Base-by-base conservation (phyloP, 768 basidiomycete species). In the Strobilomyces echinocephalus region DNA sequence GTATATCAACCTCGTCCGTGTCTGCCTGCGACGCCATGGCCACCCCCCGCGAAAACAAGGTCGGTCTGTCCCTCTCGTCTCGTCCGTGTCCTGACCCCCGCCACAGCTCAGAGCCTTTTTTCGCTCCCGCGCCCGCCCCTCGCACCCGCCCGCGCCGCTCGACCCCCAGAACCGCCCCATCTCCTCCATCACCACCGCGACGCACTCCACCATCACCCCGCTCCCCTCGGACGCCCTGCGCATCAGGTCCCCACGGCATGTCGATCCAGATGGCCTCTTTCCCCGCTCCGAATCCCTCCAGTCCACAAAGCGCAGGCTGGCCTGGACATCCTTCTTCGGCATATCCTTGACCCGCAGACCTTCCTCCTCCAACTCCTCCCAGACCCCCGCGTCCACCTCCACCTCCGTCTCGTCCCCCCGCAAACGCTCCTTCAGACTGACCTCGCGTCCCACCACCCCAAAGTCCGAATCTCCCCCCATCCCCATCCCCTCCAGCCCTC, bases 131-230 rank as follows among this genome's bases (percentile, higher is more conserved):
- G 82, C 85, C 15, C 75, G 77, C 12, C 67, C 74, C n/a, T 54
- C 24, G 11, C n/a, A 35, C 24, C 11, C 9, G 9, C 8, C n/a
- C 54, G 55, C 58, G 34, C 5, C 26, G 6, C 54, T 54, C 58
- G 36, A 3, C 41, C 41, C 33, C 45, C 72, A 74, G 54, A 83
- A 80, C 20, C 79, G 86, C 7, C 87, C 87, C 4, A 70, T 88
- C 21, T 87, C 85, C 3, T 79, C 82, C 20, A 82, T 80, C 0
- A 85, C 85, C 0, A 80, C 80, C 16, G 77, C 80, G 1, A 85
- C 85, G 2, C 79, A 80, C 60, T 75, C 79, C 18, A 85, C 85
- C 5, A 73, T 82, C 50, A 81, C 78, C 7, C 82, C 83, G n/a
- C 70, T 72, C 15, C 80, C 81, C 0, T 79, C 79, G 24, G 68